Conservation (phyloP, 2,329 filamentous ascomycete genomes). For the Sodiomyces alkalinus region DNA sequence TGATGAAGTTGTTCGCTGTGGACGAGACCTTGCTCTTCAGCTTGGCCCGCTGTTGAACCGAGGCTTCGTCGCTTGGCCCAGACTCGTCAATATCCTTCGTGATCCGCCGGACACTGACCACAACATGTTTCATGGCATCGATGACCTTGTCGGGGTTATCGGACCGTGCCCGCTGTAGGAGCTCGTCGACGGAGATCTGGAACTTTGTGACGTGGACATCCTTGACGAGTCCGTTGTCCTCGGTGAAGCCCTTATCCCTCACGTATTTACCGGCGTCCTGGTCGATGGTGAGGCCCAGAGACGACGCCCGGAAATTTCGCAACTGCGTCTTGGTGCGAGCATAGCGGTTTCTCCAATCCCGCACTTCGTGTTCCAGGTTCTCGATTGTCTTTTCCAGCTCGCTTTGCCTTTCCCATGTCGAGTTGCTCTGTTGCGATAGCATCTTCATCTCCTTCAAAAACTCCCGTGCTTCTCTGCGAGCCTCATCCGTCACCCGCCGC, state of each 20-base stretch:
- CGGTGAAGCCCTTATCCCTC: constrained; percentile 50
- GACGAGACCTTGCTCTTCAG: constrained; percentile 75
- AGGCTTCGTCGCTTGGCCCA: constrained; percentile 34
- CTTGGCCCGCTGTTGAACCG: constrained; percentile 45
- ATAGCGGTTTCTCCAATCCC: constrained; percentile 83
- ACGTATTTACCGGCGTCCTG: constrained; percentile 55
- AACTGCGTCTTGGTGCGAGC: constrained; percentile 78
- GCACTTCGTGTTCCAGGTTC: constrained; percentile 66
- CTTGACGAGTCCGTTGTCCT: constrained; percentile 64
- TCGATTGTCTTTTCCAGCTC: constrained; percentile 61
- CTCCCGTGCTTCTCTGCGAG: constrained; percentile 65
- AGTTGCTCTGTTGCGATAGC: constrained; percentile 65
- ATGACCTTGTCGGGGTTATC: constrained; percentile 63
- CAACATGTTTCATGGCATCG: constrained; percentile 74
- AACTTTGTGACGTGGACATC: constrained; percentile 91
- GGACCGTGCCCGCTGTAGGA: constrained; percentile 61
- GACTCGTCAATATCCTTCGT: constrained; percentile 62
- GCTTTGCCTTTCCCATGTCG: constrained; percentile 69
- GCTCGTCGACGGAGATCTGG: constrained; percentile 84
- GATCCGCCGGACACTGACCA: constrained; percentile 69
- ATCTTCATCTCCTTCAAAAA: constrained; percentile 82
- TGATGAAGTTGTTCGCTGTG: constrained; percentile 91
- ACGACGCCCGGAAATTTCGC: constrained; percentile 65
- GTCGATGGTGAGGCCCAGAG: constrained; percentile 54
- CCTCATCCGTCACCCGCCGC: constrained; percentile 71